Percentiles rank a stretch among this genome's conserved stretches.
phyloP scores from a whole-genome alignment of 192 early-diverging fungal genomes.

The Coemansia sp. region DNA sequence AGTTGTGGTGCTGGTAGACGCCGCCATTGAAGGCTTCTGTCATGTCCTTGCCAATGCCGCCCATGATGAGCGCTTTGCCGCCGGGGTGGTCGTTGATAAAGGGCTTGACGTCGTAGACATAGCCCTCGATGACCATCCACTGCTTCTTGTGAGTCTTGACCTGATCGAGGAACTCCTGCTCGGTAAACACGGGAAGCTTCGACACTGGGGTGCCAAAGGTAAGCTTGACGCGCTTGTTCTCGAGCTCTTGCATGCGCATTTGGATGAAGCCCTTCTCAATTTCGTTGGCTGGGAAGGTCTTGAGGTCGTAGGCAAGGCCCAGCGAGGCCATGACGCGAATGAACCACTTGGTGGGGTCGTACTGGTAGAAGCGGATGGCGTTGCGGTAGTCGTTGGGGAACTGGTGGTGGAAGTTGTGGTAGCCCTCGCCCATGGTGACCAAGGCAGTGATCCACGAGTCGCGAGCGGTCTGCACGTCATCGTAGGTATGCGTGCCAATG shows the following conservation, averaged over 20 bases:
- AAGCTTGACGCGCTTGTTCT: conserved; percentile 58
- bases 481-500: conserved; percentile 70
- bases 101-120: conserved; percentile 74
- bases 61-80: conserved; percentile 67
- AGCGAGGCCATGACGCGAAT: conserved; percentile 58
- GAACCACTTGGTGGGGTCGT: conserved; percentile 86
- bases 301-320: conserved; percentile 70
- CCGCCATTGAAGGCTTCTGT: conserved; percentile 87
- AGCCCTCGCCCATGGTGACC: conserved; percentile 77
- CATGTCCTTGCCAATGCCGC: conserved; percentile 79
- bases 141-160: conserved; percentile 68
- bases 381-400: conserved; percentile 87
- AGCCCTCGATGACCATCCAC: conserved; percentile 81
- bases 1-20: conserved; percentile 87
- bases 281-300: conserved; percentile 78
- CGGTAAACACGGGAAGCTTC: conserved; percentile 66
- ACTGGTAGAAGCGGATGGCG: conserved; percentile 72
- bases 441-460: conserved; percentile 81
- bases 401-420: conserved; percentile 88
- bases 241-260: conserved; percentile 80
- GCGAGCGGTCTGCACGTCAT: conserved; percentile 78
- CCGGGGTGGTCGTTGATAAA: conserved; percentile 92
- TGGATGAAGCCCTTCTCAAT: conserved; percentile 71
- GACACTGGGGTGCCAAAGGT: conserved; percentile 72
- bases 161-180: conserved; percentile 62